Base-by-base conservation (phyloP, 1,139 yeast genomes). In the Geotrichum histeridarum region DNA sequence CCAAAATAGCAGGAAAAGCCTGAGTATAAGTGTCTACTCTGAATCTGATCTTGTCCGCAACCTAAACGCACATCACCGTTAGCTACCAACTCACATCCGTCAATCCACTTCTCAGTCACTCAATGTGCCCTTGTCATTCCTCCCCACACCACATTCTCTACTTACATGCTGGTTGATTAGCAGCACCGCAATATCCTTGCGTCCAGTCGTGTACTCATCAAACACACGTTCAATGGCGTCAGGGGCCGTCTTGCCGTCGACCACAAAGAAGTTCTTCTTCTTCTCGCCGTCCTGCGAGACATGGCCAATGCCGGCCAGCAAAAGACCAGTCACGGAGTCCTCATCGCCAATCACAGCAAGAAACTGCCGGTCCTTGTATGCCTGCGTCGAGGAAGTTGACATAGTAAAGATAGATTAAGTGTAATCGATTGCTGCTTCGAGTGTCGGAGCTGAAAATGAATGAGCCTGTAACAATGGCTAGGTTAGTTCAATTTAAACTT, bases 311-410 rank as follows among this genome's bases (percentile, higher is more conserved):
- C 99, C 99, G 1, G 99, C 99, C 59, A 93, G 79, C 48, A 93
- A 77, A 76, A 94, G 81, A 4, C 99, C 99, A 1, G 99, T 94
- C 57, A 93, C 91, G 18, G 98, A 86, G 68, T 93, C 99, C 73
- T 91, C 99, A 67, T 91, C 99, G 30, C 97, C 98, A 67, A 91
- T 89, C 52, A 91, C 94, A 11, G 97, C 98, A 56, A 91, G 76
- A 63, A 89, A 77, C 47, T 85, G 79, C 65, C 98, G 83, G 66
- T 87, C 84, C 59, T 81, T 73, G 59, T 70, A 64, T 22, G 45
- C 49, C 46, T 56, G 54, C 17, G 49, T 48, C 14, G 54, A 39
- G 4, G n/a, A n/a, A n/a, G 55, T 36, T 18, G 58, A 52, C 58
- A 54, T 54, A 15, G 18, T 38, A 15, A 12, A n/a, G 17, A 38